Conservation (phyloP, 2,329 filamentous ascomycete species). For the Chaetomiaceae sp. region DNA sequence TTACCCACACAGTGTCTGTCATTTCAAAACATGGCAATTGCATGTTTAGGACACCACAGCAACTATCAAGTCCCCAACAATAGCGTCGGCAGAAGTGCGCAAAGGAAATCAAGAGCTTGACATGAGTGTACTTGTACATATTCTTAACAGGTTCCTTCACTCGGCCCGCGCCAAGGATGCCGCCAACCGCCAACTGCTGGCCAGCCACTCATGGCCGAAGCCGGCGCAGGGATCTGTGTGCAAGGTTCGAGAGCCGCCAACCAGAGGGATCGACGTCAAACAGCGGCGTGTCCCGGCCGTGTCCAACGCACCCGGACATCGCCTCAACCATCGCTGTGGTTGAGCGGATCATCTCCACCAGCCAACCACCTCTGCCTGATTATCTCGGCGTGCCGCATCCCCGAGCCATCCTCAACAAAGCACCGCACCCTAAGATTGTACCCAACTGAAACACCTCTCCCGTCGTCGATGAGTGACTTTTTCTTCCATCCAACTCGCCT, state of each 20-base stretch:
- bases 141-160: too few species aligned
- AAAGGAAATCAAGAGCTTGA: too few species aligned
- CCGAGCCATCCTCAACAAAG: background rate
- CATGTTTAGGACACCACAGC: too few species aligned
- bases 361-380: slow-evolving; percentile 16
- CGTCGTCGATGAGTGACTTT: slow-evolving; percentile 14
- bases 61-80: too few species aligned
- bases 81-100: too few species aligned
- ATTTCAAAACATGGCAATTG: too few species aligned
- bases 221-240: background rate
- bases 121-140: too few species aligned
- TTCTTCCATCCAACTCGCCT: slow-evolving; percentile 1
- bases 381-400: background rate
- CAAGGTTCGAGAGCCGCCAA: slow-evolving; percentile 23
- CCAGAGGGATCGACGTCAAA: slow-evolving; percentile 15
- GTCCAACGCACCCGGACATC: slow-evolving; percentile 19
- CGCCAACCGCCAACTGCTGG: background rate
- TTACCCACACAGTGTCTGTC: too few species aligned
- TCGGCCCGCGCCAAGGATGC: slow-evolving; percentile 8
- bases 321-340: slow-evolving; percentile 5
- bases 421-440: background rate
- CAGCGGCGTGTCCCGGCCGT: slow-evolving; percentile 1
- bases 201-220: background rate
- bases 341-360: slow-evolving; percentile 15
- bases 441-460: background rate